phyloP scores from a whole-genome alignment of 179 eudicot genomes.

The Silene noctiflora region DNA sequence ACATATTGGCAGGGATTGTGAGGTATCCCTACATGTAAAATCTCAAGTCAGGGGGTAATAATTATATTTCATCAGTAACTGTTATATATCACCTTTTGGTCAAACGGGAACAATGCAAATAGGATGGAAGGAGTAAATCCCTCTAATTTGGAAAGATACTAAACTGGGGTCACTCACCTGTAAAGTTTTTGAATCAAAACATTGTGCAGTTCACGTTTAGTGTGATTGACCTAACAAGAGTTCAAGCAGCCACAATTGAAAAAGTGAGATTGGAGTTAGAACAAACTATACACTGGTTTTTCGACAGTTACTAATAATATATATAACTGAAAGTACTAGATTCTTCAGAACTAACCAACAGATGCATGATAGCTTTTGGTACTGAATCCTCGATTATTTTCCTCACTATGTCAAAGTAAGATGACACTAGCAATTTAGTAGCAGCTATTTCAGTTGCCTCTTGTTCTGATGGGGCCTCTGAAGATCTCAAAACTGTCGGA shows the following conservation, averaged over 20 bases:
- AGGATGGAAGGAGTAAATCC: neutral
- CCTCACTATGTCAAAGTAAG: conserved; percentile 90
- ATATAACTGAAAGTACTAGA: neutral
- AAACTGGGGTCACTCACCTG: conserved; percentile 45
- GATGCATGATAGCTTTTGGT: conserved; percentile 98
- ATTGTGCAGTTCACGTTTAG: conserved; percentile 91
- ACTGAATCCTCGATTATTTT: conserved; percentile 89
- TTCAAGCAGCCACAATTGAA: conserved; percentile 14
- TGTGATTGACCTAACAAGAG: conserved; percentile 75
- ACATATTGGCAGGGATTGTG: no score
- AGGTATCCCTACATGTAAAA: no score
- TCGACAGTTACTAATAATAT: neutral
- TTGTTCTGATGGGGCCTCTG: conserved; percentile 72
- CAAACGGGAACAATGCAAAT: no score
- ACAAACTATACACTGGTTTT: neutral
- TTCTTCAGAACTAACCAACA: conserved; percentile 54
- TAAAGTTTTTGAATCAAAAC: conserved; percentile 84
- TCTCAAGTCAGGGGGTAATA: no score
- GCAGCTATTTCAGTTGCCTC: conserved; percentile 73
- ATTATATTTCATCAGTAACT: no score
- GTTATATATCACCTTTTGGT: no score
- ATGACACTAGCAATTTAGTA: conserved; percentile 70
- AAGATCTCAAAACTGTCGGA: conserved; percentile 76
- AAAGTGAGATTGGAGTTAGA: neutral
- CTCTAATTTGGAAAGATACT: neutral